These are phyloP conservation scores for Penicillium cosmopolitanum DNA, from an alignment of 495 filamentous ascomycete species.

Conservation along the genomic window DNA sequence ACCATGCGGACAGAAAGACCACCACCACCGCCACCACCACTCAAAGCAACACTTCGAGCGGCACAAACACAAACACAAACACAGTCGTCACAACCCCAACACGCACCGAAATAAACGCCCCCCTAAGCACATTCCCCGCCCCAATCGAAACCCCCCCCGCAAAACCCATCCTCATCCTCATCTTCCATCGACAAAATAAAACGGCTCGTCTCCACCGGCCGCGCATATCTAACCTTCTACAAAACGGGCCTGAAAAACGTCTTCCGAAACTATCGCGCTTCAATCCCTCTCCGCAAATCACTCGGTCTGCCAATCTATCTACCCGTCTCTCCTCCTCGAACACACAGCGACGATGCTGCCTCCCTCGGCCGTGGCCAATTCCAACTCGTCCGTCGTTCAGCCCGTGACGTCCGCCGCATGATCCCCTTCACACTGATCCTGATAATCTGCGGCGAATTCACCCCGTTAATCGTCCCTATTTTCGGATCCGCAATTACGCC, in stretches of 20 bases:
- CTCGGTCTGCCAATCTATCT: conserved; percentile 35
- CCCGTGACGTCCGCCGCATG: conserved; percentile 71
- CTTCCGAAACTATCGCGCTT: conserved; percentile 53
- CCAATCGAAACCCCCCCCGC: conserved; percentile 34
- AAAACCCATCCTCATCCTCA: conserved; percentile 12
- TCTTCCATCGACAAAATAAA: conserved; percentile 36
- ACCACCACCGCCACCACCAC: conserved; percentile 7
- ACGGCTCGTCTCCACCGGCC: conserved; percentile 45
- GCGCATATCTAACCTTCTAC: conserved; percentile 72
- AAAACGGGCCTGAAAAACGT: conserved; percentile 79
- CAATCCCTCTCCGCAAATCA: conserved; percentile 36
- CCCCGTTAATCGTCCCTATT: conserved; percentile 71
- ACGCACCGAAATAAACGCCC: conserved; percentile 41
- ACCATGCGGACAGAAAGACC: conserved; percentile 5
- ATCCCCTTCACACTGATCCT: conserved; percentile 75
- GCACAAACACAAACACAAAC: conserved; percentile 17
- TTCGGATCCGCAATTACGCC: conserved; percentile 73
- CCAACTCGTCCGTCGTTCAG: conserved; percentile 66
- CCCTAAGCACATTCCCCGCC: conserved; percentile 43
- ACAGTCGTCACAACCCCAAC: conserved; percentile 1
- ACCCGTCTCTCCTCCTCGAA: conserved; percentile 39
- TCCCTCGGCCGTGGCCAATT: conserved; percentile 63
- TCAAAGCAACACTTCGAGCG: conserved; percentile 17
- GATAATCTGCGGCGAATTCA: conserved; percentile 80
- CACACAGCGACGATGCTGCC: background rate